A percentile compares a stretch with the other conserved stretches of the same genome.
Conservation (phyloP, 2,329 filamentous ascomycete genomes). For the Fragosphaeria purpurea region DNA sequence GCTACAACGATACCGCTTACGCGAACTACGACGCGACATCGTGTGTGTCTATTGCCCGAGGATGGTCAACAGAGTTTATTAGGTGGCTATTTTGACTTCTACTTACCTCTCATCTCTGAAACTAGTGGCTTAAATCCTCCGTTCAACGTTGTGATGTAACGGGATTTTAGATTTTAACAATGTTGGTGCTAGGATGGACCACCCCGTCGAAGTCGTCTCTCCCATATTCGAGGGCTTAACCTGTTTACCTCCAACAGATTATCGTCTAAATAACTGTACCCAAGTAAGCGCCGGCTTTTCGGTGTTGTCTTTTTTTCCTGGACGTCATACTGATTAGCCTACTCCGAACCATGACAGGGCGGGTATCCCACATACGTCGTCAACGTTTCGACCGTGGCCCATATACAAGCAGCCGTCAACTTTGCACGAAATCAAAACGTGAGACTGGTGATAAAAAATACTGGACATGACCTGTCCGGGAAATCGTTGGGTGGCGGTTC, state of each 20-base stretch:
- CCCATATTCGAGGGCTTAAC: slow-evolving; percentile 28
- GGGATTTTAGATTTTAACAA: not conserved
- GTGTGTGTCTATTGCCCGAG: not conserved
- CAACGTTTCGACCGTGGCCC: slow-evolving; percentile 13
- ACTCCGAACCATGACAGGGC: not conserved
- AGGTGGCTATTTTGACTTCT: not conserved
- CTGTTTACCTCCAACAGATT: slow-evolving; percentile 19
- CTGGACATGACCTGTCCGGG: slow-evolving; percentile 48
- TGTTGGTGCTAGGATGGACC: slow-evolving; percentile 8
- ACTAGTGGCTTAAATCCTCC: no score
- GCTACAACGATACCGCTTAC: slow-evolving; percentile 2
- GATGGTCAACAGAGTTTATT: slow-evolving; percentile 1
- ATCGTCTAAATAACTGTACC: not conserved
- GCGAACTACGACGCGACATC: slow-evolving; percentile 1
- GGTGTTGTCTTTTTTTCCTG: no score
- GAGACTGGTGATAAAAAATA: slow-evolving; percentile 45
- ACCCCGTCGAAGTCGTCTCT: slow-evolving; percentile 30
- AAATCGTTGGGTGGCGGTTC: slow-evolving; percentile 52
- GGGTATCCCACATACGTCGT: slow-evolving; percentile 15
- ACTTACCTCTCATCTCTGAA: no score
- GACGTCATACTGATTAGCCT: no score
- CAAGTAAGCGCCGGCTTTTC: not conserved
- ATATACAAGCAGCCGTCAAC: slow-evolving; percentile 23
- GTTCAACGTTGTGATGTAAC: no score
- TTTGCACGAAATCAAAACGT: slow-evolving; percentile 38